phyloP scores from a whole-genome alignment of 164 flowering plant species.

The Chimonanthus salicifolius region DNA sequence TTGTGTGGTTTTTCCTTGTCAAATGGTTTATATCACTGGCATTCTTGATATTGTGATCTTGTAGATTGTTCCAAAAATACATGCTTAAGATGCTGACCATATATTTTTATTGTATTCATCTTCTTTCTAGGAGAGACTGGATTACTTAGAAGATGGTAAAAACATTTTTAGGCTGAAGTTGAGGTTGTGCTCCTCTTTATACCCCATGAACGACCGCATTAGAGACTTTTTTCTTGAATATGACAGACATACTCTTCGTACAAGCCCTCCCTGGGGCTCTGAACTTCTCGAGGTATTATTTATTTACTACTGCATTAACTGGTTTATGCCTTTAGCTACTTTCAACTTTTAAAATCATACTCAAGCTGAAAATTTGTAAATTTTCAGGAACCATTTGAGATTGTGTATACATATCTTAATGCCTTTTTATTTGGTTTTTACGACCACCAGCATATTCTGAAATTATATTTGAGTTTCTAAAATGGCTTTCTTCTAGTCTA shows the following conservation, averaged over 20 bases:
- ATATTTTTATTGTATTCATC: conserved; percentile 1
- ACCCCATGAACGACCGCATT: conserved; percentile 84
- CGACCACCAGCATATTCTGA: too few relatives aligned
- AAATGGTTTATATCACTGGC: not conserved
- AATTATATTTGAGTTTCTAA: too few relatives aligned
- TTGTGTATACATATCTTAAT: too few relatives aligned
- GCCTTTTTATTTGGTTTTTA: too few relatives aligned
- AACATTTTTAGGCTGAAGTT: conserved; percentile 67
- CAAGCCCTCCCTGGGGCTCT: conserved; percentile 99
- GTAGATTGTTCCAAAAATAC: not conserved
- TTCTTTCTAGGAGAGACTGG: conserved; percentile 73
- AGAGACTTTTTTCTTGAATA: conserved; percentile 97
- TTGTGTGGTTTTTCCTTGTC: not conserved
- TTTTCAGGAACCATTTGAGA: too few relatives aligned
- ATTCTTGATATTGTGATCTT: not conserved
- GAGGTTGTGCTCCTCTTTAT: conserved; percentile 82
- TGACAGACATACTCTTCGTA: conserved; percentile 91
- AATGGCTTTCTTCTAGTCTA: too few relatives aligned
- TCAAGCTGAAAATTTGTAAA: too few relatives aligned
- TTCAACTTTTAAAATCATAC: too few relatives aligned
- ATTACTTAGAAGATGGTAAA: conserved; percentile 94
- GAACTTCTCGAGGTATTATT: conserved; percentile 87
- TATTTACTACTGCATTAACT: not conserved
- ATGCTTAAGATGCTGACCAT: conserved; percentile 3
- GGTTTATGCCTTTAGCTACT: too few relatives aligned